Percentiles rank a stretch among this genome's conserved stretches.
These are phyloP conservation scores for Pseudogymnoascus sp. DNA, from an alignment of 2,329 filamentous ascomycete species.

Conservation along the genomic window DNA sequence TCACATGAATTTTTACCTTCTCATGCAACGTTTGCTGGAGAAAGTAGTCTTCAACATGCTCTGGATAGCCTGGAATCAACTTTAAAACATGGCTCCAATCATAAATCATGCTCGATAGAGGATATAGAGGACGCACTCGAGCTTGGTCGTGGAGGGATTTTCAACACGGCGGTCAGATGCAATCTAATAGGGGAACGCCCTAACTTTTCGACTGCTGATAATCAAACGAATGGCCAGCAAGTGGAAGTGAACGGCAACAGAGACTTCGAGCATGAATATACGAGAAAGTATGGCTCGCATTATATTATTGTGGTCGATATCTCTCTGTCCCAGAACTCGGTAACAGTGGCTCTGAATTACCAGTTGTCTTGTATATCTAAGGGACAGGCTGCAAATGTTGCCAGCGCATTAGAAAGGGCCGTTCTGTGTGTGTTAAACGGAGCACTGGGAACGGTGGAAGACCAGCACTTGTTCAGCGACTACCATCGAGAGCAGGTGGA, in stretches of 20 bases:
- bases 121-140: slow-evolving; percentile 12
- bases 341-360: not conserved
- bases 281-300: not conserved
- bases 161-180: not conserved
- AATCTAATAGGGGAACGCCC: not conserved
- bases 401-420: not conserved
- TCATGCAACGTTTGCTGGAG: not conserved
- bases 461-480: not conserved
- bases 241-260: not conserved
- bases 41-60: not conserved
- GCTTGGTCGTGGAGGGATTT: not conserved
- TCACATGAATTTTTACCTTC: not conserved
- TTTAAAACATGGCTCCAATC: not conserved
- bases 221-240: not conserved
- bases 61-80: not conserved
- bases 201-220: not conserved
- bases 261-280: not conserved
- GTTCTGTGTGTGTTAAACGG: not conserved
- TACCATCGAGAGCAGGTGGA: not conserved
- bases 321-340: not conserved
- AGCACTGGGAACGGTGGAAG: not conserved
- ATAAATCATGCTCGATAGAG: not conserved
- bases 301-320: slow-evolving; percentile 8
- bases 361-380: not conserved
- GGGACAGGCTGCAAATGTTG: slow-evolving; percentile 5